phyloP scores from a whole-genome alignment of 768 basidiomycete species.

The Hypholoma fasciculare region DNA sequence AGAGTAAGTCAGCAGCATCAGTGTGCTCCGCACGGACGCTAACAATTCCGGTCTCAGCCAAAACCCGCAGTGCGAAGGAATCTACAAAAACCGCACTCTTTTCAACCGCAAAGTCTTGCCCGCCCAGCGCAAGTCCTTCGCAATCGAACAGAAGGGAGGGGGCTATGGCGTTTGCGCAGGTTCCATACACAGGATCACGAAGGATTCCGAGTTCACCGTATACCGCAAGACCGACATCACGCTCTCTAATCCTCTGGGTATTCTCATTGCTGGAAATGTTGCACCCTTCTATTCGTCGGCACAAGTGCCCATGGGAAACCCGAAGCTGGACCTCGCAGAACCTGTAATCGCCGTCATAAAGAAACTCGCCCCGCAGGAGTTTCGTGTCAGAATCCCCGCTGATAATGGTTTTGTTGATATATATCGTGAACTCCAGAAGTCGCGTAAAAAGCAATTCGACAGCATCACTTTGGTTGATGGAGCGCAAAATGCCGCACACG shows the following conservation, averaged over 20 bases:
- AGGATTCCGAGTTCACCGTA: not conserved
- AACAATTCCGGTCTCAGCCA: constrained; percentile 2
- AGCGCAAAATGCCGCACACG: too few species aligned
- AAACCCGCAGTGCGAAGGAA: constrained; percentile 13
- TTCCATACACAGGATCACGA: not conserved
- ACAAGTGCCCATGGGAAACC: not conserved
- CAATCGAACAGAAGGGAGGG: not conserved
- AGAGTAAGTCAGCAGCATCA: not conserved
- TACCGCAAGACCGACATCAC: not conserved
- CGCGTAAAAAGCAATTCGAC: too few species aligned
- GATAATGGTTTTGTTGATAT: too few species aligned
- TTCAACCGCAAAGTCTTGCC: constrained; percentile 1
- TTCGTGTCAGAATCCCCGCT: not conserved
- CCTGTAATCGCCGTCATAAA: not conserved
- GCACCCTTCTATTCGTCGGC: not conserved
- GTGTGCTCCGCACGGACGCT: not conserved
- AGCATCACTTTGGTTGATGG: too few species aligned
- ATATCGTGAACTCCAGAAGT: too few species aligned
- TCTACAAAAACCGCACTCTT: constrained; percentile 1
- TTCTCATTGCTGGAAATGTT: not conserved
- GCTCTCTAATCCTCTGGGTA: not conserved
- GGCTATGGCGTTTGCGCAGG: not conserved
- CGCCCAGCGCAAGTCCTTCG: not conserved
- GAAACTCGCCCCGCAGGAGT: not conserved
- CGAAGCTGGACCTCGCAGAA: not conserved